A percentile compares a stretch with the other conserved stretches of the same genome.
These are phyloP conservation scores for Glycine soja DNA, from an alignment of 306 rosid species.

Conservation along the genomic window DNA sequence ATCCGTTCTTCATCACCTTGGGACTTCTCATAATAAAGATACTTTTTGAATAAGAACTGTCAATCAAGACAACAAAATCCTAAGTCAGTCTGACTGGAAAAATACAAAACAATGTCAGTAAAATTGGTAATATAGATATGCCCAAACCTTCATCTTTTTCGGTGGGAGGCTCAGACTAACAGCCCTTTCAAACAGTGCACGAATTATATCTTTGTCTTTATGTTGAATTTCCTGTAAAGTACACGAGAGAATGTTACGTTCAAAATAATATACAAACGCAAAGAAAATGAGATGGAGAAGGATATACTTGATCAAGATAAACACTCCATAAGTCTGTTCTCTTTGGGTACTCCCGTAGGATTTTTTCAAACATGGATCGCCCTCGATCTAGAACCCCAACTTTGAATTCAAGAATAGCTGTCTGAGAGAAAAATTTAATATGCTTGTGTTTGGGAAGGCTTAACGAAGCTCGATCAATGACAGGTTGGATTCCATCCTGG, in stretches of 20 bases:
- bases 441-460: constrained; percentile 83
- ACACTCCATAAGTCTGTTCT: constrained; percentile 91
- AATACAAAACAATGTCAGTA: constrained; percentile 3
- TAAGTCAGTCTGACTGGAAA: constrained; percentile 28
- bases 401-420: constrained; percentile 91
- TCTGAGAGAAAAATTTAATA: constrained; percentile 79
- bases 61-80: constrained; percentile 36
- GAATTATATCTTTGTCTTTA: constrained; percentile 76
- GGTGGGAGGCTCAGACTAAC: constrained; percentile 83
- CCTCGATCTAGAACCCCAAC: constrained; percentile 85
- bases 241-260: constrained; percentile 34
- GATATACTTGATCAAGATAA: constrained; percentile 91
- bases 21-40: constrained; percentile 81
- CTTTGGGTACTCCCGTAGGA: constrained; percentile 81
- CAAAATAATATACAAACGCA: neutral
- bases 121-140: neutral
- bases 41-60: constrained; percentile 91
- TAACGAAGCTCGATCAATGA: constrained; percentile 63
- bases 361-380: constrained; percentile 86
- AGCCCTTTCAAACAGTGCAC: constrained; percentile 91
- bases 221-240: constrained; percentile 78
- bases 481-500: constrained; percentile 66
- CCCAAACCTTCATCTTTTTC: constrained; percentile 85
- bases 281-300: neutral
- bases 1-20: constrained; percentile 76